Conservation (phyloP, 805 yeast genomes). For the Hanseniaspora lindneri region DNA sequence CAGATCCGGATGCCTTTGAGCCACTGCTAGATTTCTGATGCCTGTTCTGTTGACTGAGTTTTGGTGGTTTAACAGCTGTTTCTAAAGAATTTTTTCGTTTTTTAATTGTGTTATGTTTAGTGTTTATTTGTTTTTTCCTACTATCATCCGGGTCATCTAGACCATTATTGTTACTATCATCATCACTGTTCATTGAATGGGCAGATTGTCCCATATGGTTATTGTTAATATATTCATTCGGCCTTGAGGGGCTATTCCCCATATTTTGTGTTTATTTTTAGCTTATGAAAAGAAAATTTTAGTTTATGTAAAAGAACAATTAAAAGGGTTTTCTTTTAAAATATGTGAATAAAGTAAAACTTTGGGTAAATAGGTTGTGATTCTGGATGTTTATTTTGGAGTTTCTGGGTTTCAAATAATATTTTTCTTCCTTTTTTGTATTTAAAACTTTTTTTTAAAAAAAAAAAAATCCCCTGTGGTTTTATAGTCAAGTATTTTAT, state of each 20-base stretch:
- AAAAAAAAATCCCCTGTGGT: no score
- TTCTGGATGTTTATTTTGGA: no score
- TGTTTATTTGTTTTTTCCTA: constrained; percentile 25
- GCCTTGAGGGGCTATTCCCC: constrained; percentile 57
- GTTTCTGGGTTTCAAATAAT: no score
- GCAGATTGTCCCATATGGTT: constrained; percentile 19
- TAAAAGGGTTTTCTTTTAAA: no score
- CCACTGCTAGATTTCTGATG: background rate
- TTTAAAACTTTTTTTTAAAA: no score
- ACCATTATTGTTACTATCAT: constrained; percentile 18
- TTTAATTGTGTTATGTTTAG: constrained; percentile 18
- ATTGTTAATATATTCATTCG: constrained; percentile 29
- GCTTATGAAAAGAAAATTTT: no score
- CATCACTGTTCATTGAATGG: constrained; percentile 22
- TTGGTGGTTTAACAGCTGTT: constrained; percentile 15
- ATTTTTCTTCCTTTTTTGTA: no score
- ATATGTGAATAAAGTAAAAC: no score
- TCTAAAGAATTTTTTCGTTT: constrained; percentile 16
- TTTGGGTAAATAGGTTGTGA: no score
- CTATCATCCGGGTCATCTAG: constrained; percentile 36
- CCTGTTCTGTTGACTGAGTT: background rate
- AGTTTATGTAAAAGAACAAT: no score
- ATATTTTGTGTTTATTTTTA: constrained; percentile 25
- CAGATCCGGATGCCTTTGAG: no score
- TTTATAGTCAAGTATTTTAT: no score